Evolutionary conservation across 1,284 basidiomycete genomes (phyloP).

Genomic region (Sanghuangporus weigelae): DNA sequence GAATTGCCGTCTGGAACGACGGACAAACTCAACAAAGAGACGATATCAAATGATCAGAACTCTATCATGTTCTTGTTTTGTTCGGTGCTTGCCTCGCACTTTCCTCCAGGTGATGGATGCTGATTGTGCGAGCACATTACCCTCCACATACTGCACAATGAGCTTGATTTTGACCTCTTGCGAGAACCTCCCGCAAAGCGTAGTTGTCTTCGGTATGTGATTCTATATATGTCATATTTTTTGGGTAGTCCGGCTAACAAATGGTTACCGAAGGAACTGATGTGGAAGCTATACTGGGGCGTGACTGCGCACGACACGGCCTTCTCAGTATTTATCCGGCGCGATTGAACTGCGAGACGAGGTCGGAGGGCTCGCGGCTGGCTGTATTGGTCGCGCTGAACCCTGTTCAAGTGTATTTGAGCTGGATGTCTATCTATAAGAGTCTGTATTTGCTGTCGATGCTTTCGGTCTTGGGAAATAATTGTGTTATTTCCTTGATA

Average conservation of each 20-base stretch:
- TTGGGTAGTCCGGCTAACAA: slow-evolving; percentile 59
- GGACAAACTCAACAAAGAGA: slow-evolving; percentile 34
- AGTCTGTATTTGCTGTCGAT: too few species aligned
- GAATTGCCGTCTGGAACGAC: slow-evolving; percentile 27
- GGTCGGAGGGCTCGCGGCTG: too few species aligned
- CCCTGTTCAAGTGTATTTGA: too few species aligned
- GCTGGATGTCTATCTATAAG: too few species aligned
- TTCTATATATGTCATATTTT: slow-evolving; percentile 53
- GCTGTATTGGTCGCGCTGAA: too few species aligned
- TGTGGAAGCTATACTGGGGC: neutral
- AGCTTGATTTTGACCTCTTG: slow-evolving; percentile 31
- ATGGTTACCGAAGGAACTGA: slow-evolving; percentile 15
- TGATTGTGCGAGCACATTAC: slow-evolving; percentile 31
- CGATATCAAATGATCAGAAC: slow-evolving; percentile 34
- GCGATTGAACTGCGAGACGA: too few species aligned
- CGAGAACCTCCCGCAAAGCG: neutral
- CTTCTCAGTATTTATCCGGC: too few species aligned
- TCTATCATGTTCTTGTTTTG: slow-evolving; percentile 36
- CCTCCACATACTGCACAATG: slow-evolving; percentile 58
- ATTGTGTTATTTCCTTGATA: too few species aligned
- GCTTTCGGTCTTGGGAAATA: too few species aligned
- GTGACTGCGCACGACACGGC: too few species aligned
- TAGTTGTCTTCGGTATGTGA: slow-evolving; percentile 38
- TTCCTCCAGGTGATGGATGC: neutral
- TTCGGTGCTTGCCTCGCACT: slow-evolving; percentile 42